Evolutionary conservation across 768 basidiomycete genomes (phyloP).

Genomic region (Trametes elegans): DNA sequence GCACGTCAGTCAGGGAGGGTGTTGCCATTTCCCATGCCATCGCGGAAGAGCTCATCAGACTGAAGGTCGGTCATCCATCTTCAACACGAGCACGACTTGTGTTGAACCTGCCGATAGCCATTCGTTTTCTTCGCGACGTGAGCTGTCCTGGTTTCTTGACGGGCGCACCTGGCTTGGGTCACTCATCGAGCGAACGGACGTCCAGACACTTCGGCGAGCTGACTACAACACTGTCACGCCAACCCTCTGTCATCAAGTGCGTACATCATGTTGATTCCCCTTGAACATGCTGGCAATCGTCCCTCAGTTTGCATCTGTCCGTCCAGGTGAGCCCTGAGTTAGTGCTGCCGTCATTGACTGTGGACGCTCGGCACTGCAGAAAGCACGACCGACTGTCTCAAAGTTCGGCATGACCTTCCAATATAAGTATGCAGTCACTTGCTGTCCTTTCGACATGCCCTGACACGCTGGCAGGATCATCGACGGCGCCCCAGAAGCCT

Average conservation of each 20-base stretch:
- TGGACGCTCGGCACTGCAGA: constrained; percentile 36
- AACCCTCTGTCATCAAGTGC: constrained; percentile 81
- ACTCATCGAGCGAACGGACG: not conserved
- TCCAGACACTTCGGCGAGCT: constrained; percentile 80
- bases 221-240: constrained; percentile 66
- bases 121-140: constrained; percentile 93
- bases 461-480: constrained; percentile 50
- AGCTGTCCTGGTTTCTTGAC: constrained; percentile 24
- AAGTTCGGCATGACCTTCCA: constrained; percentile 73
- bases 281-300: not conserved
- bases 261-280: constrained; percentile 22
- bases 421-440: constrained; percentile 55
- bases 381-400: constrained; percentile 47
- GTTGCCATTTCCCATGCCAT: constrained; percentile 83
- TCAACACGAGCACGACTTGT: not conserved
- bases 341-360: not conserved
- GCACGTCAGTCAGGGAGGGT: constrained; percentile 83
- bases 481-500: constrained; percentile 63
- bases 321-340: constrained; percentile 56
- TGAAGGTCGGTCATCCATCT: constrained; percentile 49
- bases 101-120: constrained; percentile 41
- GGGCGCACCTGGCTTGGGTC: not conserved
- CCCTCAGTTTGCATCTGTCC: constrained; percentile 71
- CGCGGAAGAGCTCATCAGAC: constrained; percentile 69
- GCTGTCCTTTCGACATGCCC: not conserved